Conservation (phyloP, 78 protist genomes). For the Pigoraptor vietnamica region DNA sequence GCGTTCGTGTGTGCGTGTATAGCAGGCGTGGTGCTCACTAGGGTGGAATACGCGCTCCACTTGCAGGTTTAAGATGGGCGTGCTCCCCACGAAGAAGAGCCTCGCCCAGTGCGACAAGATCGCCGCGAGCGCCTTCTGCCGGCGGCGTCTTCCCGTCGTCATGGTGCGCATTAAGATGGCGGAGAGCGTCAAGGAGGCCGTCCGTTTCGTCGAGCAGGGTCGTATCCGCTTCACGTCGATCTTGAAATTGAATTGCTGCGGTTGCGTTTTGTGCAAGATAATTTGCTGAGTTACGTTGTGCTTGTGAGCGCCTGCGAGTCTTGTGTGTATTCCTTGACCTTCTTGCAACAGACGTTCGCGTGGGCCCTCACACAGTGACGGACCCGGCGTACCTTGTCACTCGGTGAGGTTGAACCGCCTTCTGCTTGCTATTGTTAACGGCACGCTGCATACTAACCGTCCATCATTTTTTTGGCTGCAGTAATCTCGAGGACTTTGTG, state of each 20-base stretch:
- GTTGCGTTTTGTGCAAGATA: neutral
- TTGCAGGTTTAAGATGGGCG: conserved; percentile 32
- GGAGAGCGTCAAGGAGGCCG: conserved; percentile 51
- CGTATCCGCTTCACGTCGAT: conserved; percentile 28
- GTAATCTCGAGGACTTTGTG: conserved; percentile 69
- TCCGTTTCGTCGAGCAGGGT: conserved; percentile 65
- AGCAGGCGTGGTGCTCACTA: too few species aligned
- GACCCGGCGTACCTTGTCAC: conserved; percentile 91
- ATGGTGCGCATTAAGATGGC: conserved; percentile 59
- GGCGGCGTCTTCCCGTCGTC: conserved; percentile 78
- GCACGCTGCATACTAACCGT: neutral
- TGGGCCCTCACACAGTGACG: conserved; percentile 73
- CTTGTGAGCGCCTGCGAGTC: too few species aligned
- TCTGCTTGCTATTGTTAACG: neutral
- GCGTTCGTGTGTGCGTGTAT: too few species aligned
- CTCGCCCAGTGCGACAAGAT: neutral
- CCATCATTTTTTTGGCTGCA: neutral
- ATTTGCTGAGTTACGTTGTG: neutral
- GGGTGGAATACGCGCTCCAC: too few species aligned
- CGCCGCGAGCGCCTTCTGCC: conserved; percentile 41
- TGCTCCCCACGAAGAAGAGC: conserved; percentile 8
- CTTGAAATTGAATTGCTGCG: neutral
- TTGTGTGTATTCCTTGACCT: neutral
- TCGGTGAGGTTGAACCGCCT: conserved; percentile 7
- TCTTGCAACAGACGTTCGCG: conserved; percentile 37